Conservation (phyloP, 2,329 filamentous ascomycete species). For the Myriangium duriaei region DNA sequence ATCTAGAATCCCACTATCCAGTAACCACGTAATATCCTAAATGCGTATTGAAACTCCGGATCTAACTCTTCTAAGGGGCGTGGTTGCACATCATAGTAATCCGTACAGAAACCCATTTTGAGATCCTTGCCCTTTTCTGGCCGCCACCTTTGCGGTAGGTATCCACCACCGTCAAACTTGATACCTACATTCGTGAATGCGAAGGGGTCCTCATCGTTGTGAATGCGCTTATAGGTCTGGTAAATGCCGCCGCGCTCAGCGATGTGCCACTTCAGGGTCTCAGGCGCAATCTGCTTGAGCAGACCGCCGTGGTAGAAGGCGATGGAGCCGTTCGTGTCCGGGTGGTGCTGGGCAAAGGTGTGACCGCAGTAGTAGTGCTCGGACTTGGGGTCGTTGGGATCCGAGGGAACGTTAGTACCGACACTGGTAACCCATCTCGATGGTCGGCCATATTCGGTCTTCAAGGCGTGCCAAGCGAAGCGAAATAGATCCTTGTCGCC, state of each 20-base stretch:
- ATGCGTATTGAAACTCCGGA: not conserved
- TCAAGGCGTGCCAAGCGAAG: conserved; percentile 25
- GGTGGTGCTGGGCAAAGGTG: conserved; percentile 24
- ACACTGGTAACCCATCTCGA: conserved; percentile 21
- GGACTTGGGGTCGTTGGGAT: not conserved
- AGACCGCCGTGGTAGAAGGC: conserved; percentile 24
- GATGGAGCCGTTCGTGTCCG: conserved; percentile 17
- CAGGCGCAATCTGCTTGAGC: conserved; percentile 19
- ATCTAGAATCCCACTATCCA: too few species aligned
- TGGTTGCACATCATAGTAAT: not conserved
- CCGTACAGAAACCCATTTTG: not conserved
- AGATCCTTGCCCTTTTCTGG: not conserved
- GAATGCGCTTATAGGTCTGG: conserved; percentile 20
- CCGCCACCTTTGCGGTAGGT: not conserved
- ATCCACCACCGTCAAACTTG: not conserved
- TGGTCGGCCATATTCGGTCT: conserved; percentile 21
- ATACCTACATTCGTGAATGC: not conserved
- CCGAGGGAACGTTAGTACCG: conserved; percentile 14
- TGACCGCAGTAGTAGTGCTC: conserved; percentile 23
- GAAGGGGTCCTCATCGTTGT: conserved; percentile 12
- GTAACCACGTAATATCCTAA: not conserved
- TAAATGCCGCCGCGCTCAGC: conserved; percentile 19
- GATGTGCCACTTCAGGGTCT: conserved; percentile 18
- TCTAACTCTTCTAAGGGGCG: not conserved
- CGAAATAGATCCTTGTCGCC: conserved; percentile 28